A percentile compares a stretch with the other conserved stretches of the same genome.
phyloP scores from a whole-genome alignment of 1,139 yeast genomes.

The Nakaseomyces bracarensis region DNA sequence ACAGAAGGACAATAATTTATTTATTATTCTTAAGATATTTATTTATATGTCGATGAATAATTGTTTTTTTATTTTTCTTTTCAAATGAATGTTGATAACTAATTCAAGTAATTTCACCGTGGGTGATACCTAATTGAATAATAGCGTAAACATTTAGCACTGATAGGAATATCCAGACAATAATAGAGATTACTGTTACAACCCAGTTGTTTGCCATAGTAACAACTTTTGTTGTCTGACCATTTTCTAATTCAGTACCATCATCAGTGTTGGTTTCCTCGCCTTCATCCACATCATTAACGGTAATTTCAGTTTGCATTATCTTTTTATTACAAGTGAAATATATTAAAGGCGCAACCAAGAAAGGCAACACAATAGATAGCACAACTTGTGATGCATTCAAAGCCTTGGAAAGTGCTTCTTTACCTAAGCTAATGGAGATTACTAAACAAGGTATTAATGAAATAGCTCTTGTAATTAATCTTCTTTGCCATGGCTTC shows the following conservation, averaged over 20 bases:
- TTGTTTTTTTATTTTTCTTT: too few species aligned
- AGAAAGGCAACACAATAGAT: constrained; percentile 62
- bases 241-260: constrained; percentile 12
- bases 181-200: constrained; percentile 39
- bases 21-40: too few species aligned
- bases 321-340: constrained; percentile 56
- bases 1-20: too few species aligned
- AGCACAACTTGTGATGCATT: constrained; percentile 72
- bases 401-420: constrained; percentile 54
- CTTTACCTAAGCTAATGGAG: constrained; percentile 51
- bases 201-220: constrained; percentile 58
- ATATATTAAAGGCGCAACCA: constrained; percentile 70
- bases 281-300: constrained; percentile 17
- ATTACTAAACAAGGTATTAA: constrained; percentile 59
- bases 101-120: constrained; percentile 20
- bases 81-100: too few species aligned
- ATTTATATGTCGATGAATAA: too few species aligned
- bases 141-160: constrained; percentile 63
- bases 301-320: constrained; percentile 45
- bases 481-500: constrained; percentile 68
- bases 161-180: constrained; percentile 58
- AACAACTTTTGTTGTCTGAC: constrained; percentile 28
- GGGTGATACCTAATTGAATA: constrained; percentile 37
- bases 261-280: constrained; percentile 1
- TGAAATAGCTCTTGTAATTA: constrained; percentile 62